These are phyloP conservation scores for Pyropia haitanensis DNA, from an alignment of 23 red algal species.

Conservation along the genomic window DNA sequence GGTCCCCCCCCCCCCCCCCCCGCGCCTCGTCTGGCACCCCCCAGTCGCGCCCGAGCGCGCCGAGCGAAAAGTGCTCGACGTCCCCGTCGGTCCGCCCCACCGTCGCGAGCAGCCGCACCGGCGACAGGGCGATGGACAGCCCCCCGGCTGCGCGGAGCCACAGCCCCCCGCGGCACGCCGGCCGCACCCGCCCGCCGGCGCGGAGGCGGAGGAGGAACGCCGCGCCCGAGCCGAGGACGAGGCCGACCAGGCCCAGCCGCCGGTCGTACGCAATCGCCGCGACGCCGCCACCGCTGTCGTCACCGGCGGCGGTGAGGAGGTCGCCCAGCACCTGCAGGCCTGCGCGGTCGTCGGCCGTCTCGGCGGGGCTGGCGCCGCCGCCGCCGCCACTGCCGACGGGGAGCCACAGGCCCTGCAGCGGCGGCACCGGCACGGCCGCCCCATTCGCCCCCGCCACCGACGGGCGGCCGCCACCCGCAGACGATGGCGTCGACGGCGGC, in stretches of 20 bases:
- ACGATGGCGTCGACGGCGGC: too few species aligned
- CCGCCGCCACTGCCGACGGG: too few species aligned
- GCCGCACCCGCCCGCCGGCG: conserved; percentile 19
- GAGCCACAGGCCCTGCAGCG: too few species aligned
- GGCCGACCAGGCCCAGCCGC: conserved; percentile 21
- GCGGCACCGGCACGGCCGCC: too few species aligned
- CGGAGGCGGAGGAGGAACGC: conserved; percentile 39
- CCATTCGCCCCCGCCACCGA: too few species aligned
- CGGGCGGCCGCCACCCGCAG: too few species aligned
- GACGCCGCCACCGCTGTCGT: conserved; percentile 28
- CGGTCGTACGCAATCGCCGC: conserved; percentile 24
- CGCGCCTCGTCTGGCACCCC: too few species aligned
- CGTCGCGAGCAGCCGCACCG: conserved; percentile 56
- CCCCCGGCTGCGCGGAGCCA: conserved; percentile 42
- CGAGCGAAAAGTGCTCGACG: conserved; percentile 72
- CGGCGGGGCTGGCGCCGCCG: too few species aligned
- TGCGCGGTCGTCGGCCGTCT: background rate
- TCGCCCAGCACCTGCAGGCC: conserved; percentile 6
- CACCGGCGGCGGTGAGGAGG: conserved; percentile 1
- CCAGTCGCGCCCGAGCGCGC: conserved; percentile 5
- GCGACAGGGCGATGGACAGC: conserved; percentile 47
- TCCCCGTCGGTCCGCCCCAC: conserved; percentile 55
- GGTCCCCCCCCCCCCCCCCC: too few species aligned
- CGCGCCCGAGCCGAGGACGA: conserved; percentile 37
- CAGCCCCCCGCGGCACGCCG: conserved; percentile 33